Evolutionary conservation across 2,329 filamentous ascomycete species (phyloP), one percentile per base, ranked within the genome.

Genomic region (Aspergillus aculeatinus): DNA sequence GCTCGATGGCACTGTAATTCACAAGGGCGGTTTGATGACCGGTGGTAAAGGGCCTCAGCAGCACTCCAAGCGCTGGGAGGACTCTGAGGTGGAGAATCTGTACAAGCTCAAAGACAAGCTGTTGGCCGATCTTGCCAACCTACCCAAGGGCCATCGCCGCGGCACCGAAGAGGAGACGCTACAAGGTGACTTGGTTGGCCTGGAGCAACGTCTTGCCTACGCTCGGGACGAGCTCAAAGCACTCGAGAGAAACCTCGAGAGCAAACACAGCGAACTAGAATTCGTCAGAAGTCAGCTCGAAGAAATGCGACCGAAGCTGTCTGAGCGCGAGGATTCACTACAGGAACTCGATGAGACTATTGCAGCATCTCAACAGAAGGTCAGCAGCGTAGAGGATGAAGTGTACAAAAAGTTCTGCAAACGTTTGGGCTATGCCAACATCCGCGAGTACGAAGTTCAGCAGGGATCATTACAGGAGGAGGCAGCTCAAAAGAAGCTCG

Each of bases 11-110:
- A 94, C 89, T 57, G 89, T 99, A 62, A 97, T 99, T 65, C 92
- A 96, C 80, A 98, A 98, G 74, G 92, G 91, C 50, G 95, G 95
- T 71, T 83, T 96, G 56, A 98, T 99, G 89, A 98, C 95, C 52
- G 95, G 95, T 82, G 95, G 95, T 66, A 89, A 92, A 63, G 89
- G 92, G 31, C 88, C 87, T 51, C 91, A 90, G 73, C 87, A 88
- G 57, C 86, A 85, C 60, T 90, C 92, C 65, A 89, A 92, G 60
- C 86, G 90, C 55, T 98, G 96, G 77, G 93, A 96, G 69, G 93
- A 97, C 68, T 86, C 89, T 7, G 92, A 97, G 67, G 87, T 97
- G 31, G 91, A 96, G 65, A 91, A 91, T 61, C 81, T 97, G n/a
- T 85, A 89, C 68, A 88, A 87, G 63, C 82, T 91, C 67, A 89